phyloP scores from a whole-genome alignment of 345 rosid genomes.

The Alliaria petiolata region DNA sequence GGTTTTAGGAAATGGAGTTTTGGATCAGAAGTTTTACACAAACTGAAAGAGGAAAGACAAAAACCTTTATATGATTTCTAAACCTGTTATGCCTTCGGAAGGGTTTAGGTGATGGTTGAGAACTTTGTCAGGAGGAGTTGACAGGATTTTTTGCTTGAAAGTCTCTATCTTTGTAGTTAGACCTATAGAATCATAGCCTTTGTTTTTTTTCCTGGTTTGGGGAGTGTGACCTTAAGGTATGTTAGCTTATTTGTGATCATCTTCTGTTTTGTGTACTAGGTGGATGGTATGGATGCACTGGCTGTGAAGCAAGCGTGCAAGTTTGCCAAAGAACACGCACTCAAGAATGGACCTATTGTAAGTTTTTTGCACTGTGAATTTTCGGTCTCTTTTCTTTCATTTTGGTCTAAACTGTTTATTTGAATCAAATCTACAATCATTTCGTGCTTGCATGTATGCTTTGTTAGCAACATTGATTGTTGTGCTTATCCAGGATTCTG shows the following conservation, averaged over 20 bases:
- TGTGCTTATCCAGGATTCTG: background rate
- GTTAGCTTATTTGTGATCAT: background rate
- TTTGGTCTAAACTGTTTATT: background rate
- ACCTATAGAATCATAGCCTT: background rate
- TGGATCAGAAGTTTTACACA: too few species aligned
- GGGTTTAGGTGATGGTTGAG: background rate
- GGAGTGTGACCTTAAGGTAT: background rate
- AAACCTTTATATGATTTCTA: background rate
- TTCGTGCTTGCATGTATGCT: background rate
- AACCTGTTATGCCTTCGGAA: background rate
- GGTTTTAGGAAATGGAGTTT: background rate
- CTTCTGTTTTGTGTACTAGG: constrained; percentile 35
- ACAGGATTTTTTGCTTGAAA: background rate
- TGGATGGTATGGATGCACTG: constrained; percentile 90
- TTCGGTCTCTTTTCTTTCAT: background rate
- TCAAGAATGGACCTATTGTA: constrained; percentile 92
- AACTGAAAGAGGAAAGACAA: background rate
- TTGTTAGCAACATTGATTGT: background rate
- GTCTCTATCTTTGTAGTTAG: background rate
- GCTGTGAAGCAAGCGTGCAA: constrained; percentile 92
- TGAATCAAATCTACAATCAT: too few species aligned
- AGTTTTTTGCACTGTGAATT: constrained; percentile 31
- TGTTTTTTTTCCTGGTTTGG: background rate
- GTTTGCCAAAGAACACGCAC: constrained; percentile 77
- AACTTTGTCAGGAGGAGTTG: too few species aligned